These are phyloP conservation scores for Xylaria sp. DNA, from an alignment of 2,329 filamentous ascomycete species.

Conservation along the genomic window DNA sequence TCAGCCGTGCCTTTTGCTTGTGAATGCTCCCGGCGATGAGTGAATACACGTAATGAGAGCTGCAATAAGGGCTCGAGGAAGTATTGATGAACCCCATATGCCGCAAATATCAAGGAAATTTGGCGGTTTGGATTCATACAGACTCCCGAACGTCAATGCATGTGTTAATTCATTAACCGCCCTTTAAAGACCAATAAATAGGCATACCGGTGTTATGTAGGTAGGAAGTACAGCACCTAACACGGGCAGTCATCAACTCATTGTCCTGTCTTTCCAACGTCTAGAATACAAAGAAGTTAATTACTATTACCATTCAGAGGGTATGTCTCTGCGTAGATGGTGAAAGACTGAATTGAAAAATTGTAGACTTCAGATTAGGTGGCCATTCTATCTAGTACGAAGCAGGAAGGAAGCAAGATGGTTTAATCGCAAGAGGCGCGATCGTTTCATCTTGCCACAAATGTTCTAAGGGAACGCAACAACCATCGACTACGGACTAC, in stretches of 20 bases:
- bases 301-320: too few relatives aligned
- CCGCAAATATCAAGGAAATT: too few relatives aligned
- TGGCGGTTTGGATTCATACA: background rate
- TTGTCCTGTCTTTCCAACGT: too few relatives aligned
- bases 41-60: too few relatives aligned
- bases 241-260: too few relatives aligned
- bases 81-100: too few relatives aligned
- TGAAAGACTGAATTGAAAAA: too few relatives aligned
- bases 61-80: too few relatives aligned
- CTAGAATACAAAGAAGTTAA: too few relatives aligned
- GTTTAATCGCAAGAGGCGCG: background rate
- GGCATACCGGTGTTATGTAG: background rate
- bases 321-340: background rate
- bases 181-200: background rate
- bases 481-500: too few relatives aligned
- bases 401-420: background rate
- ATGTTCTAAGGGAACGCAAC: background rate
- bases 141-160: background rate
- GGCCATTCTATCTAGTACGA: background rate
- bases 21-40: background rate
- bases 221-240: background rate
- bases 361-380: background rate
- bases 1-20: background rate
- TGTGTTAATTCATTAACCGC: background rate
- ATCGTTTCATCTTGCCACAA: background rate